A percentile compares a stretch with the other conserved stretches of the same genome.
phyloP scores from a whole-genome alignment of 768 basidiomycete genomes.

The Infundibulicybe gibba region DNA sequence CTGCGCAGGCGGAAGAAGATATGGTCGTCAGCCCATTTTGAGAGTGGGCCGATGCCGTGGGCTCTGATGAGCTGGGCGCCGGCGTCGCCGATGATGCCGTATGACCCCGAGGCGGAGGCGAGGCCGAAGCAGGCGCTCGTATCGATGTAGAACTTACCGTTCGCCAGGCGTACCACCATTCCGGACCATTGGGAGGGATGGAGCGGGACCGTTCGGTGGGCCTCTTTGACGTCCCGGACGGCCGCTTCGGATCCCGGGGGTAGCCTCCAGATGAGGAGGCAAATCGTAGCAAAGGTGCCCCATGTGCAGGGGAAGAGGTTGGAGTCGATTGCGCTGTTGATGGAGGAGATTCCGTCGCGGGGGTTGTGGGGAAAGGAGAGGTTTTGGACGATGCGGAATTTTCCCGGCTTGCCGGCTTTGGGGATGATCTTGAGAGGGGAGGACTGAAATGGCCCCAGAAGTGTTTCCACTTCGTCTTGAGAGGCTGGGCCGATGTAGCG shows the following conservation, averaged over 20 bases:
- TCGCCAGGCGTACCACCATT: too few relatives aligned
- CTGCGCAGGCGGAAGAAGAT: conserved; percentile 11
- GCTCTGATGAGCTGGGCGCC: conserved; percentile 16
- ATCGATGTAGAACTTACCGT: background rate
- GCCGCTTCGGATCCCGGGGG: conserved; percentile 7
- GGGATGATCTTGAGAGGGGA: too few relatives aligned
- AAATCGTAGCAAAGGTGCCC: too few relatives aligned
- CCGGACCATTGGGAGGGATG: conserved; percentile 4
- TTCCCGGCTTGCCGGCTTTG: conserved; percentile 14
- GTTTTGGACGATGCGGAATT: too few relatives aligned
- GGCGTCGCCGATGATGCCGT: background rate
- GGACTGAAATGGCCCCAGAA: too few relatives aligned
- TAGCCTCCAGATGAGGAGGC: too few relatives aligned
- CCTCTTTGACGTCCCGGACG: conserved; percentile 7
- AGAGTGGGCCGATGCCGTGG: conserved; percentile 15
- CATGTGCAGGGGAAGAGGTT: too few relatives aligned
- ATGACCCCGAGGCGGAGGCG: background rate
- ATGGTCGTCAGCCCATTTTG: conserved; percentile 21
- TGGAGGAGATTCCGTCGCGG: too few relatives aligned
- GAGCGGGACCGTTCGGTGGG: conserved; percentile 6
- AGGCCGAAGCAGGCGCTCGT: conserved; percentile 2
- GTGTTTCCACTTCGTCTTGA: too few relatives aligned
- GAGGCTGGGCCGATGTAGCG: too few relatives aligned
- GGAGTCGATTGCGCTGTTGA: too few relatives aligned
- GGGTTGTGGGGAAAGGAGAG: too few relatives aligned